Conservation (phyloP, 202 grass and related monocot species). For the Schoenoplectus tabernaemontani region DNA sequence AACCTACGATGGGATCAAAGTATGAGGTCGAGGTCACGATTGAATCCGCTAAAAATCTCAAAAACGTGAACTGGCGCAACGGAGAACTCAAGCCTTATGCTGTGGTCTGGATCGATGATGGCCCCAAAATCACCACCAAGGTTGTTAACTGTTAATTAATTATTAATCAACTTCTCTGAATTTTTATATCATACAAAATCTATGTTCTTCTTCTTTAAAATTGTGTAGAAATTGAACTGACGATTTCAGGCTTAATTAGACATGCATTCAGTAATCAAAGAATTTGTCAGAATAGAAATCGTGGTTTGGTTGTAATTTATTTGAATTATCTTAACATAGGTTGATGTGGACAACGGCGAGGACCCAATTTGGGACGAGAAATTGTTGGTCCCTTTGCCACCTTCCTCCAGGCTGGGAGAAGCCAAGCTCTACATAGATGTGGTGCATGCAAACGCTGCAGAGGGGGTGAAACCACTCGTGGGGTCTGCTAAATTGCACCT, state of each 20-base stretch:
- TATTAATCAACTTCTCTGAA: no score
- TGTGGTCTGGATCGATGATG: constrained; percentile 55
- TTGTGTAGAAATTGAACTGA: no score
- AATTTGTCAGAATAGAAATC: no score
- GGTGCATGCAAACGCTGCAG: constrained; percentile 54
- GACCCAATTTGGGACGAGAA: constrained; percentile 69
- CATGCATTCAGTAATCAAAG: no score
- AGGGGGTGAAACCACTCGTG: constrained; percentile 67
- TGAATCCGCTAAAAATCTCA: constrained; percentile 47
- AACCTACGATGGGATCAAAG: constrained; percentile 28
- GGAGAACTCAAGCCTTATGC: constrained; percentile 69
- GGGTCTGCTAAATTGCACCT: constrained; percentile 56
- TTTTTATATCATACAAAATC: no score
- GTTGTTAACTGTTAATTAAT: not conserved
- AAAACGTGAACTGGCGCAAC: constrained; percentile 96
- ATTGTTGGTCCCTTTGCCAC: constrained; percentile 37
- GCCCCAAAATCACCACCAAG: constrained; percentile 39
- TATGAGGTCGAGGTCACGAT: constrained; percentile 69
- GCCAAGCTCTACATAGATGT: constrained; percentile 64
- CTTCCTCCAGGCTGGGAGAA: constrained; percentile 30
- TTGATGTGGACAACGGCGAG: constrained; percentile 31
- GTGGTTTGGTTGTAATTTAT: no score
- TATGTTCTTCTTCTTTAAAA: no score
- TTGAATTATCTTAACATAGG: no score
- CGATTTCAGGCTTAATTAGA: no score